Evolutionary conservation across 108 stramenopile species (phyloP).

Genomic region (Nannochloropsis salina): DNA sequence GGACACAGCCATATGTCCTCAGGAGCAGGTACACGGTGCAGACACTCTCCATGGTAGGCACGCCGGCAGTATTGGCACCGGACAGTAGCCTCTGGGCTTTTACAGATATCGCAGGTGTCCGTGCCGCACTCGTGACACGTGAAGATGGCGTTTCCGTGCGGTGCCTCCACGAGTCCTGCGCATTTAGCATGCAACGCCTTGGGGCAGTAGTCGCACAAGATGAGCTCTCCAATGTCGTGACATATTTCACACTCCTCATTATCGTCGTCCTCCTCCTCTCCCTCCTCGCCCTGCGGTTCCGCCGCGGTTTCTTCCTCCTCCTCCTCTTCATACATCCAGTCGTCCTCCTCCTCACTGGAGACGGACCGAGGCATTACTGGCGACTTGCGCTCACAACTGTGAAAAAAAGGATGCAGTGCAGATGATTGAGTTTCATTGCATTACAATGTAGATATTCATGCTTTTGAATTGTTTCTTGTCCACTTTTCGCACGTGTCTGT

Average conservation of each 20-base stretch:
- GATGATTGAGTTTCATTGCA: too few species aligned
- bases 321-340: not conserved
- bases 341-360: not conserved
- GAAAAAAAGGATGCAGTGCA: too few species aligned
- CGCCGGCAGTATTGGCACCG: constrained; percentile 16
- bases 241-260: constrained; percentile 3
- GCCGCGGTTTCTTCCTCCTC: constrained; percentile 1
- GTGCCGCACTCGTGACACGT: not conserved
- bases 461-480: too few species aligned
- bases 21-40: not conserved
- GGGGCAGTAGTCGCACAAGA: constrained; percentile 15
- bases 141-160: constrained; percentile 19
- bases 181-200: constrained; percentile 6
- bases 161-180: not conserved
- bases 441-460: too few species aligned
- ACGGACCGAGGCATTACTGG: too few species aligned
- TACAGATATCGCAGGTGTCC: constrained; percentile 16
- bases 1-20: not conserved
- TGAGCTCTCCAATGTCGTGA: constrained; percentile 6
- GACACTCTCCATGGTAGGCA: not conserved
- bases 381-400: too few species aligned
- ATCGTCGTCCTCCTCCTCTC: not conserved
- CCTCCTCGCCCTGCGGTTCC: not conserved
- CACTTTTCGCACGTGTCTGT: too few species aligned
- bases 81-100: not conserved